Percentiles rank a stretch among this genome's conserved stretches.
Conservation (phyloP, 768 basidiomycete genomes). For the Collybiopsis luxurians region DNA sequence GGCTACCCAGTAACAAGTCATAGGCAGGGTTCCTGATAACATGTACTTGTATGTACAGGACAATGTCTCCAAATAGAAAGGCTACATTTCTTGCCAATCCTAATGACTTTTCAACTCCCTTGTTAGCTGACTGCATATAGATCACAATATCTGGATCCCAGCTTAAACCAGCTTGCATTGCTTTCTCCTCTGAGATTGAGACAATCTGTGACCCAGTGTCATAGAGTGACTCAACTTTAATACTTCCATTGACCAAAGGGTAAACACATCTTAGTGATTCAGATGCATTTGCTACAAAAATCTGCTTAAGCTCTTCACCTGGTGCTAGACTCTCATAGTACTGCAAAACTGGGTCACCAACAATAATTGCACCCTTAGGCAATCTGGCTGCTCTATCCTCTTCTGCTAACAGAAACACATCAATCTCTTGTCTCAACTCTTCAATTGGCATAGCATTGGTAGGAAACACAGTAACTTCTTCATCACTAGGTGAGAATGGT, state of each 20-base stretch:
- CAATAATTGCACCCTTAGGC: not conserved
- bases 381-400: not conserved
- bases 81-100: slow-evolving; percentile 23
- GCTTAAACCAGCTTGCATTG: slow-evolving; percentile 9
- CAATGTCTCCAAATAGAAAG: slow-evolving; percentile 18
- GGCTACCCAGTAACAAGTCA: slow-evolving; percentile 20
- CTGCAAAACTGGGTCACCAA: not conserved
- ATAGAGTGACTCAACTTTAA: slow-evolving; percentile 18
- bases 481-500: not conserved
- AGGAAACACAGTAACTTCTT: not conserved
- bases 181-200: slow-evolving; percentile 19
- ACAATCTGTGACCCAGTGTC: slow-evolving; percentile 24
- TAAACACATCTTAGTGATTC: slow-evolving; percentile 14
- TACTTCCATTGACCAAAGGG: slow-evolving; percentile 15
- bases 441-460: not conserved
- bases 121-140: slow-evolving; percentile 22
- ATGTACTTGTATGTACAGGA: slow-evolving; percentile 24
- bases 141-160: slow-evolving; percentile 17
- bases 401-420: not conserved
- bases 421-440: not conserved
- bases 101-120: slow-evolving; percentile 12
- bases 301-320: not conserved
- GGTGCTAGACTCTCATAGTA: not conserved
- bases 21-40: slow-evolving; percentile 21
- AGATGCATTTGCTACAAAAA: slow-evolving; percentile 20